These are phyloP conservation scores for Aaosphaeria pasadenensis DNA, from an alignment of 2,329 filamentous ascomycete species.

Conservation along the genomic window DNA sequence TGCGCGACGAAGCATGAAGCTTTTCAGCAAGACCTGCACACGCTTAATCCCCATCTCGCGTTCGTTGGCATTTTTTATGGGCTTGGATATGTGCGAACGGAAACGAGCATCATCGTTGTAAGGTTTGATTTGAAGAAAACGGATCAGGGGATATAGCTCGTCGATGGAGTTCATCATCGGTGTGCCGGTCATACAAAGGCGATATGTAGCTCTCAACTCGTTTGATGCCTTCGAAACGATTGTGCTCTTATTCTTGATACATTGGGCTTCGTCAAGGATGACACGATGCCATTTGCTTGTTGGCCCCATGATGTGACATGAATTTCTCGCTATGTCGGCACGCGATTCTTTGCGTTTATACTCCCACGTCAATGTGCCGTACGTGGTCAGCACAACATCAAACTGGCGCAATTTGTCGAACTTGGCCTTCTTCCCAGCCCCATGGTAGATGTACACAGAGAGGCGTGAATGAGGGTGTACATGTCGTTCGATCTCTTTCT, in stretches of 20 bases:
- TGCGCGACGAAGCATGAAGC: conserved; percentile 77
- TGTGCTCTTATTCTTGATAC: conserved; percentile 72
- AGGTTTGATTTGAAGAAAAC: conserved; percentile 73
- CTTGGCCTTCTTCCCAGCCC: conserved; percentile 48
- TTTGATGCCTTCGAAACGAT: conserved; percentile 60
- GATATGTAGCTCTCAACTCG: conserved; percentile 57
- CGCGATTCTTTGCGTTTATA: conserved; percentile 55
- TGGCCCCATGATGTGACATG: conserved; percentile 56
- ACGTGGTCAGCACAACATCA: conserved; percentile 78
- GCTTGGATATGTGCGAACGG: conserved; percentile 52
- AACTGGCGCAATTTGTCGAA: conserved; percentile 62
- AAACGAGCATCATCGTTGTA: conserved; percentile 67
- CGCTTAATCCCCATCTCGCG: conserved; percentile 59
- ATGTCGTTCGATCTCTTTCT: conserved; percentile 72
- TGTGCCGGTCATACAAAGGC: conserved; percentile 76
- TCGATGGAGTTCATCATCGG: conserved; percentile 85
- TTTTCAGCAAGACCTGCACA: conserved; percentile 73
- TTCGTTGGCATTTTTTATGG: conserved; percentile 23
- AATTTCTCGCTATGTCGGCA: conserved; percentile 36
- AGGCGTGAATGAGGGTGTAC: conserved; percentile 59
- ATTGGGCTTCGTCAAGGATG: conserved; percentile 77
- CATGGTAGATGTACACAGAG: conserved; percentile 68
- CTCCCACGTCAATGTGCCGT: conserved; percentile 67
- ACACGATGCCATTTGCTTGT: conserved; percentile 54
- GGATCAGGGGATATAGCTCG: conserved; percentile 74